These are phyloP conservation scores for Stevia rebaudiana DNA, from an alignment of 140 eudicot genomes.

Conservation along the genomic window DNA sequence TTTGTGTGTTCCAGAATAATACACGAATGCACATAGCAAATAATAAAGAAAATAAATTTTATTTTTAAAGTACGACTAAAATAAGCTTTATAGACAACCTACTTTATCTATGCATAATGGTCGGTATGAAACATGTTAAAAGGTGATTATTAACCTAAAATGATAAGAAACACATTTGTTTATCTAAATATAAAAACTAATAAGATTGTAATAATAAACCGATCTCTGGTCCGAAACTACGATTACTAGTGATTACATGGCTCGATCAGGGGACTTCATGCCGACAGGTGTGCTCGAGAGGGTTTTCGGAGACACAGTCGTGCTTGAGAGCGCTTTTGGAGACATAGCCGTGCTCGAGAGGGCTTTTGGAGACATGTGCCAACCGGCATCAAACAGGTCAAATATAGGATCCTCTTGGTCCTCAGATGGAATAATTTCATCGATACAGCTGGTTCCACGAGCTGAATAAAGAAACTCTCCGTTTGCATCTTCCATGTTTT, in stretches of 20 bases:
- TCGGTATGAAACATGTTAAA: neutral
- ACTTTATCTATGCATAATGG: too few relatives aligned
- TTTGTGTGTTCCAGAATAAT: conserved; percentile 29
- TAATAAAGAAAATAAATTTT: too few relatives aligned
- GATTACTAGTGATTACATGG: too few relatives aligned
- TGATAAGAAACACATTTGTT: too few relatives aligned
- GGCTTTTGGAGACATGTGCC: conserved; percentile 37
- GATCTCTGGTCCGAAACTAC: neutral
- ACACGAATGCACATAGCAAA: conserved; percentile 16
- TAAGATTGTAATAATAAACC: neutral
- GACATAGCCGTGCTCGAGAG: conserved; percentile 17
- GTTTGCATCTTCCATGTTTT: conserved; percentile 8
- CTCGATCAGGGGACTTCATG: neutral
- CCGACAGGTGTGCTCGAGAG: too few relatives aligned
- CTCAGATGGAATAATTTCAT: conserved; percentile 21
- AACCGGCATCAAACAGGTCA: conserved; percentile 41
- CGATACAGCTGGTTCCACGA: conserved; percentile 13
- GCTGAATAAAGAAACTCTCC: conserved; percentile 17
- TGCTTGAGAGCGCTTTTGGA: too few relatives aligned
- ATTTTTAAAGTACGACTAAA: too few relatives aligned
- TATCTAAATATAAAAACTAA: too few relatives aligned
- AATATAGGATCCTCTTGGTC: conserved; percentile 43
- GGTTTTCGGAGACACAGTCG: too few relatives aligned
- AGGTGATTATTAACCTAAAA: neutral
- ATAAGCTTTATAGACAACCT: too few relatives aligned